Evolutionary conservation across 2,329 filamentous ascomycete species (phyloP).

Genomic region (Phialophora tarda): DNA sequence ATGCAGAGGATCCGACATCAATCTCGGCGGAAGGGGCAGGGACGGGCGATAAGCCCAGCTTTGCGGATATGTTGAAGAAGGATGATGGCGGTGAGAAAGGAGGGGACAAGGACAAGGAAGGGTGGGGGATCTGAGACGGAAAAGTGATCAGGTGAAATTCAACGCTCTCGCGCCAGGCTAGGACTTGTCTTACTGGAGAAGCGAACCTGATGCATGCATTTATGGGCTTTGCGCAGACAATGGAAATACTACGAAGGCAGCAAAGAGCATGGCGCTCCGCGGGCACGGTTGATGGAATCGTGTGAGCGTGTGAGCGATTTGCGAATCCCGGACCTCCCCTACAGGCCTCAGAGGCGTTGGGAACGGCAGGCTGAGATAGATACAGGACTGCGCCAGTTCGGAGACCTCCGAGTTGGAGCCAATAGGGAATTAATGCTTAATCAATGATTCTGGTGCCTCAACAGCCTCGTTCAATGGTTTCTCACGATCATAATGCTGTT

Average conservation of each 20-base stretch:
- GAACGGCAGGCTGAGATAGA: neutral
- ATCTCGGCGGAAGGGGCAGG: slow-evolving; percentile 10
- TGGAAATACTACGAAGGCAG: neutral
- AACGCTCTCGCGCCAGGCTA: neutral
- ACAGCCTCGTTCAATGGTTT: neutral
- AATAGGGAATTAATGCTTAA: neutral
- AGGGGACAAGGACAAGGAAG: slow-evolving; percentile 13
- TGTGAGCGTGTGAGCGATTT: neutral
- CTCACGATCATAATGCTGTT: neutral
- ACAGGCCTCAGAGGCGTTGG: neutral
- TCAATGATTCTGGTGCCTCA: neutral
- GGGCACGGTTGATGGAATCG: neutral
- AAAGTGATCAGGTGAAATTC: neutral
- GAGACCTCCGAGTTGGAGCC: neutral
- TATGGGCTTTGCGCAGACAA: too few relatives aligned
- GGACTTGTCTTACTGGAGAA: neutral
- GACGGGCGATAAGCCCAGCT: slow-evolving; percentile 14
- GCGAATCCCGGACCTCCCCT: neutral
- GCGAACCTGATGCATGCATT: neutral
- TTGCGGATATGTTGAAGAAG: slow-evolving; percentile 11
- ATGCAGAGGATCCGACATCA: slow-evolving; percentile 5
- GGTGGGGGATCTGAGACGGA: slow-evolving; percentile 11
- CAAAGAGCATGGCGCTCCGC: neutral
- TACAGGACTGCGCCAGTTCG: neutral
- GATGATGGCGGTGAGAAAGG: neutral